Evolutionary conservation across 2,329 filamentous ascomycete species (phyloP).

Genomic region (Colletotrichum siamense): DNA sequence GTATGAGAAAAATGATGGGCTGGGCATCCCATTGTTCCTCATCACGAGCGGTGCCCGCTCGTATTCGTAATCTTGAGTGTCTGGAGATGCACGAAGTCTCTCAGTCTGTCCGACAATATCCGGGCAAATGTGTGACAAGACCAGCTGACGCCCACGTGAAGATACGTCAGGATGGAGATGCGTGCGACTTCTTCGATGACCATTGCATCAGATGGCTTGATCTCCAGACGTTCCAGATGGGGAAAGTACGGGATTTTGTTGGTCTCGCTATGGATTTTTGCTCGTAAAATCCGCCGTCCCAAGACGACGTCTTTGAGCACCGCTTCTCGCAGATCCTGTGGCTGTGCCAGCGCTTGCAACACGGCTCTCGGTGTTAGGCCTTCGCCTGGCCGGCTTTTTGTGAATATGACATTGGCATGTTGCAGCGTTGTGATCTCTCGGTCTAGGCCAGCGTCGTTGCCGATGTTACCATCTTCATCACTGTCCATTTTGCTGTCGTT

Average conservation of each 20-base stretch:
- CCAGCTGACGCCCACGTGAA: background rate
- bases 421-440: background rate
- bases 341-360: background rate
- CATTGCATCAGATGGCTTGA: background rate
- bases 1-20: background rate
- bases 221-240: background rate
- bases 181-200: background rate
- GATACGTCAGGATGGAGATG: background rate
- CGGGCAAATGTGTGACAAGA: background rate
- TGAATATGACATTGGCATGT: background rate
- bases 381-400: background rate
- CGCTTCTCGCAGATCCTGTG: background rate
- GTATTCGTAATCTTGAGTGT: background rate
- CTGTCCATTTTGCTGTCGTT: background rate
- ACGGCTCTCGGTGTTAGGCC: background rate
- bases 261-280: background rate
- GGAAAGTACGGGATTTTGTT: background rate
- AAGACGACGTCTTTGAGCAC: background rate
- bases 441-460: background rate
- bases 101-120: background rate
- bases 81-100: background rate
- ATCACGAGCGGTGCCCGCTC: background rate
- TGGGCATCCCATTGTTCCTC: background rate
- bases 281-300: background rate
- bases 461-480: background rate